phyloP scores from a whole-genome alignment of 2,329 filamentous ascomycete genomes.

The Cladophialophora immunda region DNA sequence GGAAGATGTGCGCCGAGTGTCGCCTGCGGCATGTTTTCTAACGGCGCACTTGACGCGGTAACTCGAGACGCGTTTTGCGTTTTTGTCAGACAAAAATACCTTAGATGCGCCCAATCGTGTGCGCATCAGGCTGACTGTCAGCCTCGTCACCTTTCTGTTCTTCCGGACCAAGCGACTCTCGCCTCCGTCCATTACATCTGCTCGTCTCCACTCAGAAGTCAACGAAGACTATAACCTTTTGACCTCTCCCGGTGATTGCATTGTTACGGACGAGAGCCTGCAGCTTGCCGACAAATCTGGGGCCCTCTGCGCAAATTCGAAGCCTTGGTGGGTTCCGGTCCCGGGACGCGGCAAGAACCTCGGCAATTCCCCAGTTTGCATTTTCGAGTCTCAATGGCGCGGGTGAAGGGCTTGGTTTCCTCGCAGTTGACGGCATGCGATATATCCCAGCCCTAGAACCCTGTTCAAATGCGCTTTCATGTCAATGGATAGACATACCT shows the following conservation, averaged over 20 bases:
- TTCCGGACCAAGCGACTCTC: too few species aligned
- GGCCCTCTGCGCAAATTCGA: too few species aligned
- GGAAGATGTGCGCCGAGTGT: neutral
- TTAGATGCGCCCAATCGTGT: neutral
- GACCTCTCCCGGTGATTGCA: neutral
- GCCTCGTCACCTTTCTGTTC: neutral
- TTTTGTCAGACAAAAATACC: neutral
- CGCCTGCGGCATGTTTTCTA: neutral
- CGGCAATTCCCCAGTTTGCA: slow-evolving; percentile 19
- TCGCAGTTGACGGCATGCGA: neutral
- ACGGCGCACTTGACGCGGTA: neutral
- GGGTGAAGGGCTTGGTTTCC: neutral
- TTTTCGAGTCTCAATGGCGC: neutral
- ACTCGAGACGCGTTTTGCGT: neutral
- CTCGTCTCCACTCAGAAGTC: neutral
- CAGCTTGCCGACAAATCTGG: neutral
- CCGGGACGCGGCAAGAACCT: slow-evolving; percentile 10
- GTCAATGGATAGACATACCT: neutral
- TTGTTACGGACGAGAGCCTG: neutral
- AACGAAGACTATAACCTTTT: neutral
- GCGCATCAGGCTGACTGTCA: neutral
- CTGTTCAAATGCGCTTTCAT: neutral
- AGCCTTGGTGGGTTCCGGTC: neutral
- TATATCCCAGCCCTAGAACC: neutral
- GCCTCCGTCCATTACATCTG: too few species aligned